phyloP scores from a whole-genome alignment of 23 red algal genomes.

The Gracilariopsis chorda region DNA sequence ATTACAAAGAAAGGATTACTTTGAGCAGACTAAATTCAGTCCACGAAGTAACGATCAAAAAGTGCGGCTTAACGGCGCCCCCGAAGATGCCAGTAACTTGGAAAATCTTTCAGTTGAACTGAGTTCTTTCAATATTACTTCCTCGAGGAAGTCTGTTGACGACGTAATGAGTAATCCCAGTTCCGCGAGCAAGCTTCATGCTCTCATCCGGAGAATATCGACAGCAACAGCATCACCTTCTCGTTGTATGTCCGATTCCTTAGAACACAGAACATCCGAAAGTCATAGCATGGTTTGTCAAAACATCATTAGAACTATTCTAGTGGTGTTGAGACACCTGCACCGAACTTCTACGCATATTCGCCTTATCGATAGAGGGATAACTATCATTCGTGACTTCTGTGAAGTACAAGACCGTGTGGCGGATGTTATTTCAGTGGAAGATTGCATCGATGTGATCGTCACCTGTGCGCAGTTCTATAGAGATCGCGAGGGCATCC shows the following conservation, averaged over 20 bases:
- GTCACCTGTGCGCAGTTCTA: slow-evolving; percentile 40
- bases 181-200: background rate
- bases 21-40: too few species aligned
- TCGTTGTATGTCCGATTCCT: background rate
- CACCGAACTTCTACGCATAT: slow-evolving; percentile 6
- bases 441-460: slow-evolving; percentile 34
- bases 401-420: background rate
- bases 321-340: slow-evolving; percentile 1
- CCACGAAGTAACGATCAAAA: too few species aligned
- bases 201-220: background rate
- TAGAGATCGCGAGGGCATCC: slow-evolving; percentile 24
- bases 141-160: slow-evolving; percentile 5
- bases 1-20: too few species aligned
- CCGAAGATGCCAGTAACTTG: too few species aligned
- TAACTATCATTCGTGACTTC: slow-evolving; percentile 42
- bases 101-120: background rate
- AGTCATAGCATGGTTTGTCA: slow-evolving; percentile 9
- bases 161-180: background rate
- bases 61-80: too few species aligned
- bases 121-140: background rate
- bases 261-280: background rate
- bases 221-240: background rate
- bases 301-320: slow-evolving; percentile 48
- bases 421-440: slow-evolving; percentile 10
- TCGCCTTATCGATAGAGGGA: background rate